Evolutionary conservation across 2,329 filamentous ascomycete species (phyloP).

Genomic region (Fusarium nisikadoi): DNA sequence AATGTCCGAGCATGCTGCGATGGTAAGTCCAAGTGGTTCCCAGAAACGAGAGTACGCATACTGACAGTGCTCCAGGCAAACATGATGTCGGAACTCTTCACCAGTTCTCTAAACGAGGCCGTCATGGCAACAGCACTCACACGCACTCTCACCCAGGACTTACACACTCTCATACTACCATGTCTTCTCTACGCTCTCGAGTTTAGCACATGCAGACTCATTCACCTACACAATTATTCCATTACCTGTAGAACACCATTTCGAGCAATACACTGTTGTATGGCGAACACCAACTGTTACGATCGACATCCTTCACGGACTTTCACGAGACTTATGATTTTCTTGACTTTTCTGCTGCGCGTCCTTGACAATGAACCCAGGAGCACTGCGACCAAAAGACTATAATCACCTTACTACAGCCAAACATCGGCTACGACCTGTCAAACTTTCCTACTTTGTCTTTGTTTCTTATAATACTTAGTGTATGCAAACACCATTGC

Average conservation of each 20-base stretch:
- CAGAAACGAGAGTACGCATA: conserved; percentile 29
- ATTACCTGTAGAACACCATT: conserved; percentile 5
- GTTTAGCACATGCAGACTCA: conserved; percentile 38
- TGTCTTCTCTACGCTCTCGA: conserved; percentile 51
- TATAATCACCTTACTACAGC: conserved; percentile 40
- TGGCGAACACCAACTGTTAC: conserved; percentile 36
- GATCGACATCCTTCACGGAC: conserved; percentile 45
- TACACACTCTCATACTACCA: conserved; percentile 50
- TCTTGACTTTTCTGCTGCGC: conserved; percentile 30
- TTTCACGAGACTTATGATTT: conserved; percentile 48
- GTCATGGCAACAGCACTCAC: conserved; percentile 50
- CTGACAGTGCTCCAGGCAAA: conserved; percentile 63
- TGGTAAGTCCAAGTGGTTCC: conserved; percentile 67
- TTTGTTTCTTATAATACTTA: conserved; percentile 32
- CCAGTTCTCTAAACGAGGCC: conserved; percentile 58
- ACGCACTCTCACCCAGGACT: conserved; percentile 51
- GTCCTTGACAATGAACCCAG: conserved; percentile 28
- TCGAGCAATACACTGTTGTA: conserved; percentile 17
- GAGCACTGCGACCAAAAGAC: conserved; percentile 33
- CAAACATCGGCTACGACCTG: conserved; percentile 38
- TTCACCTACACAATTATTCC: conserved; percentile 10
- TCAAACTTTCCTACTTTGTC: conserved; percentile 26
- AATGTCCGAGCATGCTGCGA: conserved; percentile 98
- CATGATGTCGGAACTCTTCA: conserved; percentile 75
- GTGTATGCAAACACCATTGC: conserved; percentile 22